Evolutionary conservation across 1,139 yeast genomes (phyloP).

Genomic region (Zygosaccharomyces sapae): DNA sequence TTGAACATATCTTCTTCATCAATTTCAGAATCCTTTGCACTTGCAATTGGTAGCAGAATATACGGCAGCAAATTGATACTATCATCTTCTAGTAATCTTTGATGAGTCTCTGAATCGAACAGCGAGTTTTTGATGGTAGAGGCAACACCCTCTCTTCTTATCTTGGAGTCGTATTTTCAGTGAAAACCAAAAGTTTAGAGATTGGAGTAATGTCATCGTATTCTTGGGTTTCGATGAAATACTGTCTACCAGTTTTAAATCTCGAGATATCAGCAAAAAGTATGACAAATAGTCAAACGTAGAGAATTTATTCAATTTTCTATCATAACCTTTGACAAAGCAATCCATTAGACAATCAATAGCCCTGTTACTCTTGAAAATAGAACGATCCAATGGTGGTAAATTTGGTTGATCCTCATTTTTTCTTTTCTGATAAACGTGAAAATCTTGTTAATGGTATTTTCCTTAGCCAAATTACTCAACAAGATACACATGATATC

Average conservation of each 20-base stretch:
- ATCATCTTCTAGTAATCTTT: slow-evolving; percentile 53
- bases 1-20: slow-evolving; percentile 83
- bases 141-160: slow-evolving; percentile 89
- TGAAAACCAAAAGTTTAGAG: slow-evolving; percentile 74
- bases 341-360: slow-evolving; percentile 85
- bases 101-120: slow-evolving; percentile 73
- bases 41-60: slow-evolving; percentile 76
- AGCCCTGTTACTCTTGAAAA: slow-evolving; percentile 56
- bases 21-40: slow-evolving; percentile 62
- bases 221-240: slow-evolving; percentile 64
- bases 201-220: slow-evolving; percentile 80
- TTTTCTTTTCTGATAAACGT: slow-evolving; percentile 42
- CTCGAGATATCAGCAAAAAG: slow-evolving; percentile 90
- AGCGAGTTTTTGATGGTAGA: slow-evolving; percentile 86
- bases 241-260: slow-evolving; percentile 64
- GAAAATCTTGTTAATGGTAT: slow-evolving; percentile 54
- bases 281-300: slow-evolving; percentile 79
- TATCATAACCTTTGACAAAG: slow-evolving; percentile 79
- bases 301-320: slow-evolving; percentile 66
- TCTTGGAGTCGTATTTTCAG: slow-evolving; percentile 72
- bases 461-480: slow-evolving; percentile 80
- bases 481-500: slow-evolving; percentile 81
- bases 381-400: slow-evolving; percentile 32
- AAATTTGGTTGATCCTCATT: slow-evolving; percentile 18
- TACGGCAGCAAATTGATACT: slow-evolving; percentile 75